Base-by-base conservation (phyloP, 352 stramenopile genomes). In the Pilasporangium apinafurcum region DNA sequence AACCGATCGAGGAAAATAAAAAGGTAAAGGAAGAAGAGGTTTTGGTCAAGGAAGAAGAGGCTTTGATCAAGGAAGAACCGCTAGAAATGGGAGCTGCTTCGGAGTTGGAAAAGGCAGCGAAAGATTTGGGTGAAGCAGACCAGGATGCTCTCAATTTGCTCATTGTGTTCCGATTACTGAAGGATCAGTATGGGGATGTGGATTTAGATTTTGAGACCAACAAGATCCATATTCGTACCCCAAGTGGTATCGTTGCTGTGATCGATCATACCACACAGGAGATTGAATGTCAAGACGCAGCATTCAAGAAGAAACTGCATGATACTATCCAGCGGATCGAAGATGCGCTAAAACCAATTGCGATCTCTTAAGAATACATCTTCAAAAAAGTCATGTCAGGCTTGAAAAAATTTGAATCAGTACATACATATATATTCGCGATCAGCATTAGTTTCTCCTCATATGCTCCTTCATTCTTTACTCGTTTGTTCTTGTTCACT, bases 201-300 rank as follows among this genome's bases (percentile, higher is more conserved):
- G 70, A 91, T 16, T 57, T 94, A 44, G 74, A 94, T 41, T 87
- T 92, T 25, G 81, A 88, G 49, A 94, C 83, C 3, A 92, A 94
- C 64, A 84, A 85, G 48, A 94, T 94, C 53, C 74, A 91, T 41
- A 84, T 94, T 13, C 63, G 70, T 36, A 94, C 78, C 37, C 80
- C 83, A 0, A 91, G 72, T 30, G 80, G 83, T 14, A 47, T 86
- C 6, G 54, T 65, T 25, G 83, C 83, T 8, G 56, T 75, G 0
- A 65, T 92, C 2, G 75, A 90, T 35, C 74, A 91, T 45, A 54
- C 66, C 5, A 72, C 59, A 18, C 65, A 79, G 13, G 55, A 60
- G 17, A 69, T 92, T 35, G 75, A 90, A 46, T 92, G 80, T 53
- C 59, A 70, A 18, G 77, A 92, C 33, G 62, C 65, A 18, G 53